phyloP scores from a whole-genome alignment of 2,329 filamentous ascomycete genomes.

The Aspergillus glaucus region DNA sequence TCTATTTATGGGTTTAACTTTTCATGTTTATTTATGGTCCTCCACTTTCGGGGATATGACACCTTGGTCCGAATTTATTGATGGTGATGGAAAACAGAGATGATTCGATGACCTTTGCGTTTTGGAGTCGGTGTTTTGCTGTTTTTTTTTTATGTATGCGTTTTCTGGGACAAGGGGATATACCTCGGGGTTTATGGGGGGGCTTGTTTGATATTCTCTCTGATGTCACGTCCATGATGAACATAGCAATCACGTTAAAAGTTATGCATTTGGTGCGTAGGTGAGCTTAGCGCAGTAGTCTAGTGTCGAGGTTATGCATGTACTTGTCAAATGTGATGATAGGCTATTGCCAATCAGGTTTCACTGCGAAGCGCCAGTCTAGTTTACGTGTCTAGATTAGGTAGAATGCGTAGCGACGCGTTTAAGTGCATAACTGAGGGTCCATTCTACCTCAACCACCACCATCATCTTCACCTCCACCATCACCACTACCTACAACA shows the following conservation, averaged over 20 bases:
- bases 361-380: too few relatives aligned
- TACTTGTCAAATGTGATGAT: too few relatives aligned
- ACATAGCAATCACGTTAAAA: neutral
- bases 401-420: too few relatives aligned
- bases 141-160: neutral
- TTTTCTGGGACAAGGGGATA: neutral
- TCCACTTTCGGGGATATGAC: constrained; percentile 7
- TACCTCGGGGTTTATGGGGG: neutral
- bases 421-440: too few relatives aligned
- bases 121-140: constrained; percentile 1
- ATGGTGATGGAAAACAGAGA: neutral
- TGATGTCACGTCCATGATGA: constrained; percentile 21
- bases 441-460: too few relatives aligned
- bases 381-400: too few relatives aligned
- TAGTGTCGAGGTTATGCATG: too few relatives aligned
- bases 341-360: too few relatives aligned
- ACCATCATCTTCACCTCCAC: too few relatives aligned
- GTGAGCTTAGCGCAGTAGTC: too few relatives aligned
- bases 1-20: too few relatives aligned
- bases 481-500: too few relatives aligned
- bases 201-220: constrained; percentile 18
- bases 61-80: neutral
- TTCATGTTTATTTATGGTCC: neutral
- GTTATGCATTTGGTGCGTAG: neutral
- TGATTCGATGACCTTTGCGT: neutral